Base-by-base conservation (phyloP, 2,329 filamentous ascomycete species). In the Colletotrichum cordylinicola region DNA sequence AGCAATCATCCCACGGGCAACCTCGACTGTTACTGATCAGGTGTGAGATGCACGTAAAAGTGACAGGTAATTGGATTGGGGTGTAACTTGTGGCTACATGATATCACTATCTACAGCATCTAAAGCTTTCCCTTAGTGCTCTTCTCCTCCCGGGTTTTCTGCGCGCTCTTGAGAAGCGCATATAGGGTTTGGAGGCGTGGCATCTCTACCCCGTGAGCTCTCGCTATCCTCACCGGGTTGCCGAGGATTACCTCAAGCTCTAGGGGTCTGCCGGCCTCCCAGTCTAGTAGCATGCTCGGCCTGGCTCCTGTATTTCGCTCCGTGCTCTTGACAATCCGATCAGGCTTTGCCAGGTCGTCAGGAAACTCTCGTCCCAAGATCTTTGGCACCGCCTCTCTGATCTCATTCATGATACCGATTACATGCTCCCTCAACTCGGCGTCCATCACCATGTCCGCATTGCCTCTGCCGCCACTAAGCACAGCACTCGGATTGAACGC, bases 401-500 rank as follows among this genome's bases (percentile, higher is more conserved):
- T 92, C 84, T 95, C 94, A 29, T 91, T 85, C 92, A 95, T 95
- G 31, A 94, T 88, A 24, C 89, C 93, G 21, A 88, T 85, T 10
- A 95, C 83, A 82, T 95, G 93, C 27, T 83, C 82, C 60, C 90
- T 87, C 52, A 95, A 84, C 80, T 94, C 93, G 0, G 90, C 82
- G 79, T 95, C 93, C 15, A 85, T 84, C 7, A 91, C 87, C 91
- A 95, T 94, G 77, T 90, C 89, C 61, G 91, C 89, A 80, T 95
- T 95, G 69, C 91, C 89, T 3, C 88, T 86, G 2, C 93, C 92
- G 15, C 92, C 91, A 1, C 90, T 91, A 1, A 95, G 87, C 9
- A 95, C 93, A 3, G 93, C 91, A 1, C 91, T 93, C 0, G 93
- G 93, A 84, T 95, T 95, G 89, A 95, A 94, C 67, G 92, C 91